A percentile compares a stretch with the other conserved stretches of the same genome.
Conservation (phyloP, 1,284 basidiomycete species). For the Neotropicomus parvogracilis region DNA sequence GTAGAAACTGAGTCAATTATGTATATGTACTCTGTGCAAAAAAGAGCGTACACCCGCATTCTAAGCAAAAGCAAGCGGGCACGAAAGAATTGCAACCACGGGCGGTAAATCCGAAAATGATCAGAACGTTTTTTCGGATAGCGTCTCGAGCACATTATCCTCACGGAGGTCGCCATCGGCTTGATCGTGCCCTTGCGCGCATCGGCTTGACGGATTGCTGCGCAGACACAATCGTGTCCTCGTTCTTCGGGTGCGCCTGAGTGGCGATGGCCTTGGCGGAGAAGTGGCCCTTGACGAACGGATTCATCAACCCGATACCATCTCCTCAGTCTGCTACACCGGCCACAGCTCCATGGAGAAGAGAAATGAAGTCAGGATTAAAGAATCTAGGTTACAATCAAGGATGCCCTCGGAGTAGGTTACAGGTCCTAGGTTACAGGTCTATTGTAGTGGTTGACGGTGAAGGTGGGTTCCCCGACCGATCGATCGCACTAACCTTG, state of each 20-base stretch:
- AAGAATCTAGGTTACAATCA: conserved; percentile 83
- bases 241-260: conserved; percentile 85
- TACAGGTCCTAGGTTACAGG: conserved; percentile 94
- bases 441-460: conserved; percentile 88
- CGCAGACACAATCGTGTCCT: conserved; percentile 90
- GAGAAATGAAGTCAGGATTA: conserved; percentile 90
- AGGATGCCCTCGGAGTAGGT: conserved; percentile 86
- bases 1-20: no score
- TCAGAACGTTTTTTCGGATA: no score
- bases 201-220: conserved; percentile 92
- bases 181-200: conserved; percentile 75
- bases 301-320: conserved; percentile 75
- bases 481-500: conserved; percentile 73
- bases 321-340: conserved; percentile 47
- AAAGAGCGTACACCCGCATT: no score
- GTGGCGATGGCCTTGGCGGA: conserved; percentile 85
- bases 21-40: no score
- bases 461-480: conserved; percentile 86
- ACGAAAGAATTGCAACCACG: no score
- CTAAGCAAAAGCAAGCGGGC: no score
- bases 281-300: conserved; percentile 91
- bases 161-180: conserved; percentile 57
- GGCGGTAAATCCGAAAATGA: no score
- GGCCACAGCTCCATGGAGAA: conserved; percentile 65
- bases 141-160: conserved; percentile 74